Evolutionary conservation across 108 stramenopile species (phyloP).

Genomic region (Nannochloropsis oceanica): DNA sequence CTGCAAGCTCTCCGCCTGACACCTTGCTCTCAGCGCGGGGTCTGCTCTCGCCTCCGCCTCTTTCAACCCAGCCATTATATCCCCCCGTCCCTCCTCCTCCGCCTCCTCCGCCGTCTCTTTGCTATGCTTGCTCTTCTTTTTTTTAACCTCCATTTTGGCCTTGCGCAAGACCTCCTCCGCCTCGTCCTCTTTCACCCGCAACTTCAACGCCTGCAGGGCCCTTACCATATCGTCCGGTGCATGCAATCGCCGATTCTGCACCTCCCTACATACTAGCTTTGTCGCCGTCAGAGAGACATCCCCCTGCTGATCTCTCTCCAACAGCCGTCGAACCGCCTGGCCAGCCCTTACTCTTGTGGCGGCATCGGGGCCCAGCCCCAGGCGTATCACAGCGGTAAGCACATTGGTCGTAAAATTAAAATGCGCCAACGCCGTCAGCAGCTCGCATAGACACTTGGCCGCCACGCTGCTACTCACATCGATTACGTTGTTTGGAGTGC

Average conservation of each 20-base stretch:
- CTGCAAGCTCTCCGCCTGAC: slow-evolving; percentile 34
- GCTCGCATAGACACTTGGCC: slow-evolving; percentile 31
- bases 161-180: slow-evolving; percentile 1
- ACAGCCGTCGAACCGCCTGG: slow-evolving; percentile 12
- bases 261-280: slow-evolving; percentile 24
- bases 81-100: slow-evolving; percentile 17
- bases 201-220: slow-evolving; percentile 10
- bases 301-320: slow-evolving; percentile 12
- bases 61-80: slow-evolving; percentile 27
- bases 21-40: slow-evolving; percentile 19
- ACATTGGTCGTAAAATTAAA: slow-evolving; percentile 34
- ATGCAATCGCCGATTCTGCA: slow-evolving; percentile 25
- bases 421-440: slow-evolving; percentile 27
- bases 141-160: neutral
- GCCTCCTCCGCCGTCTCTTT: slow-evolving; percentile 21
- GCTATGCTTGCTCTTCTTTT: slow-evolving; percentile 14
- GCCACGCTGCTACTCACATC: neutral
- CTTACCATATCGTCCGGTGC: slow-evolving; percentile 22
- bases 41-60: slow-evolving; percentile 33
- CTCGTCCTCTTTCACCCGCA: slow-evolving; percentile 29
- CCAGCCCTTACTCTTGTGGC: slow-evolving; percentile 21
- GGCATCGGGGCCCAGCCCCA: slow-evolving; percentile 9
- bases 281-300: slow-evolving; percentile 30
- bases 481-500: too few species aligned
- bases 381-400: slow-evolving; percentile 14